Conservation (phyloP, 768 basidiomycete species). For the Psilocybe sp. region DNA sequence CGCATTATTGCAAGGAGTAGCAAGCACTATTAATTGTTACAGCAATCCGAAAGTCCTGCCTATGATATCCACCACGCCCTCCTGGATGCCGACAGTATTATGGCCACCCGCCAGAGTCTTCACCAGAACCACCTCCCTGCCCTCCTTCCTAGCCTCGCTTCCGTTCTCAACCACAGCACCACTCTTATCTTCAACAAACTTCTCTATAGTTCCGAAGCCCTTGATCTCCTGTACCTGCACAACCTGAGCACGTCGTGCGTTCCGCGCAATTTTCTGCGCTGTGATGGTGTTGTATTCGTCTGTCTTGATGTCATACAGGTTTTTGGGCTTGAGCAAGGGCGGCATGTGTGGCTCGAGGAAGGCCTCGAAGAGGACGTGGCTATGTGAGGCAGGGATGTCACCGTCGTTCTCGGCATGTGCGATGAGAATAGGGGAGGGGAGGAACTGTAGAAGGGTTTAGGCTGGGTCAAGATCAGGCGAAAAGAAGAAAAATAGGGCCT, state of each 20-base stretch:
- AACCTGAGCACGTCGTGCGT: constrained; percentile 37
- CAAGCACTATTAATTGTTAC: constrained; percentile 5
- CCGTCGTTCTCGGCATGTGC: constrained; percentile 78
- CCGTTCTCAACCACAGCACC: no score
- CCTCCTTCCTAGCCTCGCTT: no score
- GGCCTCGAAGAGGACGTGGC: constrained; percentile 66
- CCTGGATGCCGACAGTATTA: constrained; percentile 57
- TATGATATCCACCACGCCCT: constrained; percentile 72
- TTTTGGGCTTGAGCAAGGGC: constrained; percentile 26
- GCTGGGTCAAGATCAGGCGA: constrained; percentile 10
- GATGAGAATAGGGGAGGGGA: constrained; percentile 69
- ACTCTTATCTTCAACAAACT: constrained; percentile 39
- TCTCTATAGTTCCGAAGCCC: constrained; percentile 57
- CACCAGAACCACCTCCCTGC: constrained; percentile 51
- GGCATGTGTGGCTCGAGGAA: constrained; percentile 69
- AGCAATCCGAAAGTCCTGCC: constrained; percentile 30
- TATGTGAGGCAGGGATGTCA: constrained; percentile 77
- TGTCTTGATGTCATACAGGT: constrained; percentile 18
- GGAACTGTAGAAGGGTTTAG: constrained; percentile 40
- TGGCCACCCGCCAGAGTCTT: constrained; percentile 66
- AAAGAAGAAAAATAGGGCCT: constrained; percentile 15
- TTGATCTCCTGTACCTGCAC: constrained; percentile 44
- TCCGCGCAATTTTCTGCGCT: constrained; percentile 37
- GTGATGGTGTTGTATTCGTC: constrained; percentile 45
- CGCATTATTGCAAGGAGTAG: no score